Base-by-base conservation (phyloP, 306 rosid species). In the Cucumis hystrix region DNA sequence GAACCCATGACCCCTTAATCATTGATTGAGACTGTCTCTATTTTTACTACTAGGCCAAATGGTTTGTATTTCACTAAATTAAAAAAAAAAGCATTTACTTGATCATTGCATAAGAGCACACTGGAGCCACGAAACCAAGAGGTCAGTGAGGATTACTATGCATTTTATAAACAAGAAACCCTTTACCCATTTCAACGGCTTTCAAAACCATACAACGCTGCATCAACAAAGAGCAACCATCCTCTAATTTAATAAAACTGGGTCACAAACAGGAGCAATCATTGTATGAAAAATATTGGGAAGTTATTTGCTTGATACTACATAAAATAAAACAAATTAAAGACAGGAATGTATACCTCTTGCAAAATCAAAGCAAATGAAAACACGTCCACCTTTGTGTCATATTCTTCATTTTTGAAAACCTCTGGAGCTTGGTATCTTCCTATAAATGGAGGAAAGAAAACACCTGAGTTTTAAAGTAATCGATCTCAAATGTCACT, bases 401-500 rank as follows among this genome's bases (percentile, higher is more conserved):
- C 98, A 82, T 92, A 95, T 79, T 90, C 96, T 85, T 86, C 91
- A 30, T 80, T 84, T 79, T 74, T 86, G 79, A 81, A 94, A 88
- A 90, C 98, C 88, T 94, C 98, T 11, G 97, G 98, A 83, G 97
- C 97, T 74, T 89, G 82, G 75, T 95, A 95, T 78, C 97, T 88
- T 81, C 96, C 97, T 95, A 80, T 64, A 77, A 74, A 85, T 74
- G 65, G 77, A 78, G 65, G 77, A 77, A 82, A 80, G 77, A 7
- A 80, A 8, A 43, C 59, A 8, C 17, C 25, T 82, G 63, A 80
- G 37, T 77, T 17, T 69, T 52, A 57, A 45, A 21, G 16, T 76
- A 80, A 75, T 79, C 74, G 82, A 84, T 80, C 69, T 18, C 35
- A 76, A 70, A 43, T 49, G 43, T n/a, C 15, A 71, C 25, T 76